Evolutionary conservation across 2,329 filamentous ascomycete species (phyloP), one percentile per base, ranked within the genome.

Genomic region (Magnaporthiopsis incrustans): DNA sequence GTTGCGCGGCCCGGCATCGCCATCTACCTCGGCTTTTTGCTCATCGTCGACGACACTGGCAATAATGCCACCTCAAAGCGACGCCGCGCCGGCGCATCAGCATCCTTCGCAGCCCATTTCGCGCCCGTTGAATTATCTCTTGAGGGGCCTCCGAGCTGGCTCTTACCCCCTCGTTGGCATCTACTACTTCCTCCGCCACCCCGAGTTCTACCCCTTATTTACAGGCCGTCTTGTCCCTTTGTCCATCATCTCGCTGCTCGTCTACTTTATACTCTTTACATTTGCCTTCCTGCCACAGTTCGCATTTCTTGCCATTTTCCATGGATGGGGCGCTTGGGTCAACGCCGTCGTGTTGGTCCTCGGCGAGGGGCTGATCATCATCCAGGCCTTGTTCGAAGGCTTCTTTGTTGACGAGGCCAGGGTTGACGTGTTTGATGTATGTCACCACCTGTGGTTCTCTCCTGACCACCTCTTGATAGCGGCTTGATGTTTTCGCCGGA

Each of bases 211-310:
- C 76, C 92, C 93, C 30, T 83, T 97, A 1, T 89, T 97, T 68
- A 80, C 85, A 65, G 82, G 89, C 30, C 87, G 93, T 22, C 80
- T 99, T 3, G 77, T 98, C 0, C 93, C 94, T 0, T 82, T 96
- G 33, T 85, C 90, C 3, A 78, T 97, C 18, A 88, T 97, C 15
- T 97, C 93, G 0, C 79, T 89, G 18, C 85, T 95, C 64, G 89
- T 97, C 18, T 91, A 97, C 67, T 79, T 88, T n/a, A 80, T 96
- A 26, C 85, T 98, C 26, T 98, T 98, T 75, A 81, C 91, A 15
- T 96, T 95, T 75, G 82, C 91, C 0, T 98, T 96, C 70, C 77
- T 97, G 3, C 94, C 94, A 0, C 91, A 98, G 73, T 92, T 92
- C 64, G 90, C 91, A 1, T 91, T 99, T 71, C 83, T 99, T 27